Evolutionary conservation across 164 flowering plant species (phyloP), one percentile per base, ranked within the genome.

Genomic region (Litsea cubeba): DNA sequence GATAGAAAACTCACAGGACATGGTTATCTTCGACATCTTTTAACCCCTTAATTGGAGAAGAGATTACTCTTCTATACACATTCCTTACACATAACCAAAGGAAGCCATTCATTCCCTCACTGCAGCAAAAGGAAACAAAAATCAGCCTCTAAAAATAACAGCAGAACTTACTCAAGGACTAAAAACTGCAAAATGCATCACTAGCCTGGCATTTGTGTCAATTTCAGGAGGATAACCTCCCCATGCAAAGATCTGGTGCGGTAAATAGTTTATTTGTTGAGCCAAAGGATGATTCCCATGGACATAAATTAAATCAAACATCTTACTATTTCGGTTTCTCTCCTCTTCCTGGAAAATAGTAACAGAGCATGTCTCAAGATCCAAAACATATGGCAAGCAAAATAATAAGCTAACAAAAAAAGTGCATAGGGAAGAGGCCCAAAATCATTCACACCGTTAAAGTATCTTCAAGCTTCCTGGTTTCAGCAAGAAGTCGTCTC

Each of bases 51-150:
- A 95, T 77, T 54, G 97, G 92, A 11, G 95, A 93, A 72, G 82
- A 81, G 73, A 94, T 60, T 24, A 76, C 70, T 32, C 65, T 57
- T 20, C 76, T 80, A 71, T 69, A 68, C 22, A 72, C 89, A 84
- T 94, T 95, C 84, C 99, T 90, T 82, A 82, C 87, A 75, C 80
- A 76, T 68, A 91, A 74, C 88, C 88, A 90, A 57, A 95, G 78
- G 66, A 51, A 95, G 65, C 99, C 99, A 84, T 91, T 94, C 99
- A 95, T 95, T 75, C 95, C 97, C 79, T 84, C 91, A 77, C 99
- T 95, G 90, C 63, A 84, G 62, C 50, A 80, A 30, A 54, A 49
- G 68, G 50, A 23, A 49, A 57, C 24, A 23, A 69, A 49, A 71
- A 76, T 26, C 64, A 28, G 23, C 50, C 15, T 71, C 10, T n/a